Percentiles rank a stretch among this genome's conserved stretches.
Evolutionary conservation across 1,139 yeast species (phyloP).

Genomic region (Pichia sp.): DNA sequence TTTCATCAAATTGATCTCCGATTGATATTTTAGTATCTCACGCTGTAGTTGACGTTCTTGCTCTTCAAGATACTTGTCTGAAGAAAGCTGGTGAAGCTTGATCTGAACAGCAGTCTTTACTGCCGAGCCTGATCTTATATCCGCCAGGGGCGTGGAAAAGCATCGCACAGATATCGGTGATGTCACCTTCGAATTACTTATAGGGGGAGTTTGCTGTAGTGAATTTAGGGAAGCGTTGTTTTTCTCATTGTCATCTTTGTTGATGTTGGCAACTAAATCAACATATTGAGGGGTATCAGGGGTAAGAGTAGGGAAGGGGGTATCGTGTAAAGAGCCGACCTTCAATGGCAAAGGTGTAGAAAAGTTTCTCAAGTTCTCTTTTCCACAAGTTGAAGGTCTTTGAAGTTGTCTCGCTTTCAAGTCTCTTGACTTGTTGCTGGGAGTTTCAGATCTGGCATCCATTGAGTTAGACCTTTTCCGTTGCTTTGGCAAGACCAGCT

Average conservation of each 20-base stretch:
- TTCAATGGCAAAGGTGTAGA: slow-evolving; percentile 24
- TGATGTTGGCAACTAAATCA: background rate
- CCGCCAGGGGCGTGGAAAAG: slow-evolving; percentile 25
- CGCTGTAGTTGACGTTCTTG: slow-evolving; percentile 25
- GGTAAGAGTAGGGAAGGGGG: slow-evolving; percentile 30
- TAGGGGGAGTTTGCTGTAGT: slow-evolving; percentile 7
- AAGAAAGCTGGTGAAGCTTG: slow-evolving; percentile 16
- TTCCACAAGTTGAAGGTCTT: slow-evolving; percentile 16
- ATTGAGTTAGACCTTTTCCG: slow-evolving; percentile 14
- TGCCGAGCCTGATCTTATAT: slow-evolving; percentile 14
- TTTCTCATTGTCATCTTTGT: background rate
- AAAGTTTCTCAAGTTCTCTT: slow-evolving; percentile 19
- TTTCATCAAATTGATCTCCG: slow-evolving; percentile 32
- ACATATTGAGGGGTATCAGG: slow-evolving; percentile 18
- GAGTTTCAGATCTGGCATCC: background rate
- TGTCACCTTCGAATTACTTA: background rate
- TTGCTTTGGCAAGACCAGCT: slow-evolving; percentile 25
- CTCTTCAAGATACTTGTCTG: slow-evolving; percentile 15
- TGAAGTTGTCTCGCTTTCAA: background rate
- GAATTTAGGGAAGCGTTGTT: background rate
- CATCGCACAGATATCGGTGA: slow-evolving; percentile 21
- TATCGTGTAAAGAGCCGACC: slow-evolving; percentile 26
- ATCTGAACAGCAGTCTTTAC: slow-evolving; percentile 22
- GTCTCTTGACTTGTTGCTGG: background rate
- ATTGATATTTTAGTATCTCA: slow-evolving; percentile 28